phyloP scores from a whole-genome alignment of 768 basidiomycete genomes.

The Serendipita sp. region DNA sequence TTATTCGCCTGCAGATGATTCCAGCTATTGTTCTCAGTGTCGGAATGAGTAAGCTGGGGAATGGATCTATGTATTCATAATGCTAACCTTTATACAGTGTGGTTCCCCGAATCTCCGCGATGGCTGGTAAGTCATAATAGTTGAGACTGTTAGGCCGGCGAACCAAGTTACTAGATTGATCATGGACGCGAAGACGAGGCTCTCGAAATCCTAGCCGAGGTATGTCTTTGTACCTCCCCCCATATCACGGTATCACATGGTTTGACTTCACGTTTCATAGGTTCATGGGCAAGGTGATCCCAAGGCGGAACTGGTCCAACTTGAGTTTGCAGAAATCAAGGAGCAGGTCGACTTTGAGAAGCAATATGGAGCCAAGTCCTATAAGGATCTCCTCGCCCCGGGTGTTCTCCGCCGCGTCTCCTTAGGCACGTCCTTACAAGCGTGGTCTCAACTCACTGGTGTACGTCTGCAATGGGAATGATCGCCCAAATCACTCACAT shows the following conservation, averaged over 20 bases:
- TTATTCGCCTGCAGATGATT: slow-evolving; percentile 38
- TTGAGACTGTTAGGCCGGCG: neutral
- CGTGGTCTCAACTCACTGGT: slow-evolving; percentile 46
- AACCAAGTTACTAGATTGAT: slow-evolving; percentile 26
- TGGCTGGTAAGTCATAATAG: slow-evolving; percentile 27
- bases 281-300: slow-evolving; percentile 51
- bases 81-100: neutral
- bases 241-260: too few relatives aligned
- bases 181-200: slow-evolving; percentile 45
- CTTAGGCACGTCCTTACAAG: slow-evolving; percentile 56
- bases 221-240: too few relatives aligned
- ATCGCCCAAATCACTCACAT: too few relatives aligned
- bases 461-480: too few relatives aligned
- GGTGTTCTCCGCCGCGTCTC: slow-evolving; percentile 55
- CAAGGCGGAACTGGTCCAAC: slow-evolving; percentile 43
- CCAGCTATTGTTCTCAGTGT: slow-evolving; percentile 53
- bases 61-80: slow-evolving; percentile 16
- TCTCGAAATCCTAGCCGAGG: slow-evolving; percentile 52
- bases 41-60: slow-evolving; percentile 52
- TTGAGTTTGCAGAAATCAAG: slow-evolving; percentile 56
- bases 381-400: slow-evolving; percentile 46
- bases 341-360: slow-evolving; percentile 41
- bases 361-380: slow-evolving; percentile 55
- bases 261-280: too few relatives aligned
- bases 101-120: slow-evolving; percentile 35